Percentiles rank a stretch among this genome's conserved stretches.
Evolutionary conservation across 768 basidiomycete genomes (phyloP).

Genomic region (Mycena filopes): DNA sequence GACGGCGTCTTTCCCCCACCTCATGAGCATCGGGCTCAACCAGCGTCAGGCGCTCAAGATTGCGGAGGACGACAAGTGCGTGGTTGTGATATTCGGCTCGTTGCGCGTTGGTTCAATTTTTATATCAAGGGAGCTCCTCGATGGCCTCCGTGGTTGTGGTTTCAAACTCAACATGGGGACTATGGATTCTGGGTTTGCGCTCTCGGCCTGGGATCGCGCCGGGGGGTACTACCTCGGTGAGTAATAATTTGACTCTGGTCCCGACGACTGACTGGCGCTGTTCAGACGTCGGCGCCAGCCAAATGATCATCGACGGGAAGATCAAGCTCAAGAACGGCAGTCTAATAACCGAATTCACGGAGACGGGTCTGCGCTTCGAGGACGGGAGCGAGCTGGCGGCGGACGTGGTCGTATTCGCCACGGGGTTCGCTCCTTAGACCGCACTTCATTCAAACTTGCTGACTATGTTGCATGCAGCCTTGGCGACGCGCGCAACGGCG

Average conservation of each 20-base stretch:
- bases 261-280: background rate
- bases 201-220: conserved; percentile 49
- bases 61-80: conserved; percentile 55
- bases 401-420: conserved; percentile 70
- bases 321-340: conserved; percentile 78
- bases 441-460: no score
- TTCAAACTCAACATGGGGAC: conserved; percentile 57
- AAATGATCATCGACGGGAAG: conserved; percentile 72
- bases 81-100: background rate
- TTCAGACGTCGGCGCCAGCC: conserved; percentile 67
- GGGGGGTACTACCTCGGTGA: conserved; percentile 69
- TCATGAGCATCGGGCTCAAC: conserved; percentile 33
- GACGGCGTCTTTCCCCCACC: conserved; percentile 47
- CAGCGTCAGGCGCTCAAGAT: conserved; percentile 49
- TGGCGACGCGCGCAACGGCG: conserved; percentile 51
- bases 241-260: conserved; percentile 24
- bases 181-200: conserved; percentile 54
- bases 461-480: conserved; percentile 46
- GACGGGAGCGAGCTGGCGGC: conserved; percentile 58
- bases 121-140: conserved; percentile 56
- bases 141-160: conserved; percentile 57
- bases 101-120: background rate
- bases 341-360: conserved; percentile 56
- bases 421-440: no score
- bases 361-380: conserved; percentile 58